Evolutionary conservation across 768 basidiomycete genomes (phyloP), one percentile per base, ranked within the genome.

Genomic region (Russula abietina): DNA sequence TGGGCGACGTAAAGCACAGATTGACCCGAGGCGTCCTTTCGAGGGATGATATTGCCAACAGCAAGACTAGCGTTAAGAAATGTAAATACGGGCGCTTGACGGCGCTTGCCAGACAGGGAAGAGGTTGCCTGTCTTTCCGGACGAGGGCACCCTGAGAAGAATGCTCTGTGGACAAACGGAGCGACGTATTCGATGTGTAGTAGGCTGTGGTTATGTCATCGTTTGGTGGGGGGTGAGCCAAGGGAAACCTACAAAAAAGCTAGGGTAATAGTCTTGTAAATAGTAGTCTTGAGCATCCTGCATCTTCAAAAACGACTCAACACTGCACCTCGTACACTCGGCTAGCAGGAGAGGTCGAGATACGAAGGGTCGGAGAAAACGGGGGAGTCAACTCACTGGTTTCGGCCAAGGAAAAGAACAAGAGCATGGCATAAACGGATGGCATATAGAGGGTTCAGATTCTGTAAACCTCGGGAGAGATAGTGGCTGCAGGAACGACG

Each of bases 391-490:
- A 69, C 81, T 55, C 60, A 83, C 83, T 76, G 52, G 76, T 71
- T 75, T 83, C 79, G 52, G 77, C 75, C 69, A 90, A 95, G 28
- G 89, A 89, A 67, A 90, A 81, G 76, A 94, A 95, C 1, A 90
- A 91, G 51, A 94, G 82, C 65, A 93, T 75, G 30, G 86, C 87
- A 71, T 89, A 93, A 46, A 93, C 79, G 1, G 85, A 82, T 1
- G 91, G 91, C 90, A 93, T 89, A 69, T 90, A 91, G 66, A 93
- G 71, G 46, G 93, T 84, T 62, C 91, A 84, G n/a, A 91, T 68
- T 62, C 88, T 90, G 39, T 11, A 30, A 54, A 39, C 12, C 41
- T 17, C 46, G 24, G 46, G 28, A 0, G 2, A 51, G 1, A 8
- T 26, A 36, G 4, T 26, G 54, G 55, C 45, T n/a, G 32, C 3